Conservation (phyloP, 768 basidiomycete species). For the Pisolithus microcarpus region DNA sequence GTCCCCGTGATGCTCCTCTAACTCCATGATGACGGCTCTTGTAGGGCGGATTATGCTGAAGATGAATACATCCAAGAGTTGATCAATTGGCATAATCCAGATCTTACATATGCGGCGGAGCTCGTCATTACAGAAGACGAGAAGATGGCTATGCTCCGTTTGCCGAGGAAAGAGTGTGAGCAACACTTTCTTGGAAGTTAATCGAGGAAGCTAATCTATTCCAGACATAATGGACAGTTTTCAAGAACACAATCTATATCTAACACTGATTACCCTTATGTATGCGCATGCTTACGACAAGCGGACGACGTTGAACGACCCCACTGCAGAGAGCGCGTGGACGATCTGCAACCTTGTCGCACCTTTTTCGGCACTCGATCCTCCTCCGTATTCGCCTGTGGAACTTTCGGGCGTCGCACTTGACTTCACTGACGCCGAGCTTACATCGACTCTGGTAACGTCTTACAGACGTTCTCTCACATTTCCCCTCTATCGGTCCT, state of each 20-base stretch:
- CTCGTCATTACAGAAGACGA: slow-evolving; percentile 67
- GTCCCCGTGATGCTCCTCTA: slow-evolving; percentile 17
- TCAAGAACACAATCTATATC: slow-evolving; percentile 58
- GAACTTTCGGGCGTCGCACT: slow-evolving; percentile 7
- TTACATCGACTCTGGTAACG: slow-evolving; percentile 45
- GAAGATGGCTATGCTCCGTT: slow-evolving; percentile 53
- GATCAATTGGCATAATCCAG: slow-evolving; percentile 58
- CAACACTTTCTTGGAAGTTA: background rate
- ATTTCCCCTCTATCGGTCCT: slow-evolving; percentile 79
- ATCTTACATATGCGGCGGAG: slow-evolving; percentile 26
- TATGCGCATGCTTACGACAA: slow-evolving; percentile 80
- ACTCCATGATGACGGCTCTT: slow-evolving; percentile 3
- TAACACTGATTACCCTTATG: slow-evolving; percentile 62
- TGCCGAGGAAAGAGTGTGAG: slow-evolving; percentile 50
- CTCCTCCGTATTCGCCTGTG: slow-evolving; percentile 40
- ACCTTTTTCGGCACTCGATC: slow-evolving; percentile 78
- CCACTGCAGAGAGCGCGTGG: slow-evolving; percentile 88
- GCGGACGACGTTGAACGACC: slow-evolving; percentile 68
- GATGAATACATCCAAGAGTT: slow-evolving; percentile 70
- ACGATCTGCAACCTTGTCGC: slow-evolving; percentile 68
- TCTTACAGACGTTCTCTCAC: slow-evolving; percentile 71
- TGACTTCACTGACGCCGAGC: slow-evolving; percentile 36
- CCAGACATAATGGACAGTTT: slow-evolving; percentile 53
- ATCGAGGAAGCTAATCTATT: background rate
- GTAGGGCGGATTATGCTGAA: slow-evolving; percentile 76